phyloP scores from a whole-genome alignment of 2,329 filamentous ascomycete species.

The Trichophyton equinum region DNA sequence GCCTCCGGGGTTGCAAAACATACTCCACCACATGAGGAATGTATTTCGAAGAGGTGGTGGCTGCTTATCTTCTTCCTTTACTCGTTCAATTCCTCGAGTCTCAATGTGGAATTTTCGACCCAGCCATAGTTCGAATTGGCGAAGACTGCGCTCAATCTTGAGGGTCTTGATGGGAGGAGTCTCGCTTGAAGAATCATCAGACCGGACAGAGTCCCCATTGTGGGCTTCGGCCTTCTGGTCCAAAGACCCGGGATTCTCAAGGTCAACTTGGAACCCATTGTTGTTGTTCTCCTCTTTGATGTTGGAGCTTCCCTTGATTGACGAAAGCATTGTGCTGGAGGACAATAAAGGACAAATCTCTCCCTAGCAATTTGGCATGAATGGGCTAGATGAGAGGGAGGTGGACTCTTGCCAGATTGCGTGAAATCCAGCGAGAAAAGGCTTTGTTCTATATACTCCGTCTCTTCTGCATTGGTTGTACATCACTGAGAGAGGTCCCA shows the following conservation, averaged over 20 bases:
- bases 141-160: constrained; percentile 9
- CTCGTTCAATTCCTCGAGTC: constrained; percentile 37
- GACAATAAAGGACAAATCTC: not conserved
- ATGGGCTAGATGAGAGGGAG: too few relatives aligned
- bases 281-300: not conserved
- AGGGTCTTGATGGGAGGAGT: not conserved
- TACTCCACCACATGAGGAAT: constrained; percentile 35
- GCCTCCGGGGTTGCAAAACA: constrained; percentile 33
- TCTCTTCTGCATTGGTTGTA: not conserved
- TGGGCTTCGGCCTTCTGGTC: not conserved
- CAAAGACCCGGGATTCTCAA: not conserved
- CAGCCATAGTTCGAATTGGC: constrained; percentile 27
- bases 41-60: constrained; percentile 32
- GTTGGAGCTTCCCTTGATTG: not conserved
- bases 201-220: not conserved
- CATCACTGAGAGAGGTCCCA: not conserved
- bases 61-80: constrained; percentile 33
- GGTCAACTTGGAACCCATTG: not conserved
- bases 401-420: too few relatives aligned
- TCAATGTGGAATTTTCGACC: constrained; percentile 37
- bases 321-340: not conserved
- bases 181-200: not conserved
- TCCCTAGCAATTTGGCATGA: not conserved
- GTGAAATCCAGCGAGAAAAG: not conserved
- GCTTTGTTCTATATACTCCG: not conserved